phyloP scores from a whole-genome alignment of 2,329 filamentous ascomycete genomes.

The Diplodia mutila region DNA sequence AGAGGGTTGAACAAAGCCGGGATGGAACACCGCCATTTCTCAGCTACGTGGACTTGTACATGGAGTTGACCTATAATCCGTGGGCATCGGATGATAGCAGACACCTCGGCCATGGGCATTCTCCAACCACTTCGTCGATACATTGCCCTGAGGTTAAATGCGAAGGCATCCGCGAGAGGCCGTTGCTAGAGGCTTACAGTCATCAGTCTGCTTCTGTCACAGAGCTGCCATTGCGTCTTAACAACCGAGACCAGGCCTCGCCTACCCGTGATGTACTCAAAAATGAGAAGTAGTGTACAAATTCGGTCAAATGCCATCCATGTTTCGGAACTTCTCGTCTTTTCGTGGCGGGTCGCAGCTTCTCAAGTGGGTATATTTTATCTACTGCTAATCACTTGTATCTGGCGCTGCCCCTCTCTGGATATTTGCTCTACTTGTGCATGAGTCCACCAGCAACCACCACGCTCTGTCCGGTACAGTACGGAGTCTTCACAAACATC shows the following conservation, averaged over 20 bases:
- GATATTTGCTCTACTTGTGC: conserved; percentile 29
- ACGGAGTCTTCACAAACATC: conserved; percentile 35
- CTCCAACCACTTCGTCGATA: neutral
- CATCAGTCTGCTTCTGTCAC: neutral
- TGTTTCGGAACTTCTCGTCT: neutral
- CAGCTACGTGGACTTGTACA: neutral
- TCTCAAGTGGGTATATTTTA: conserved; percentile 2
- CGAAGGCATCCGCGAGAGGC: neutral
- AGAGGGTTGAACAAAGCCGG: neutral
- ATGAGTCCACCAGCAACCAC: conserved; percentile 35
- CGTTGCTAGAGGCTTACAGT: neutral
- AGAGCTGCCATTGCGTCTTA: neutral
- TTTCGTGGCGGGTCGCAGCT: neutral
- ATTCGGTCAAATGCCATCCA: neutral
- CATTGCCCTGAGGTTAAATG: neutral
- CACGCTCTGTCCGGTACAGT: conserved; percentile 35
- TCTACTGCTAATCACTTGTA: neutral
- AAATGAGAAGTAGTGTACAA: neutral
- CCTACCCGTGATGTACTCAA: neutral
- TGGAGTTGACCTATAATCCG: conserved; percentile 12
- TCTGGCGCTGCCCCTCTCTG: neutral
- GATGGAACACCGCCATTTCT: neutral
- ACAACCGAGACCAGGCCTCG: neutral
- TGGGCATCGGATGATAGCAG: neutral
- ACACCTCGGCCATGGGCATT: neutral